These are phyloP conservation scores for Globisporangium lucens DNA, from an alignment of 352 stramenopile species.

Conservation along the genomic window DNA sequence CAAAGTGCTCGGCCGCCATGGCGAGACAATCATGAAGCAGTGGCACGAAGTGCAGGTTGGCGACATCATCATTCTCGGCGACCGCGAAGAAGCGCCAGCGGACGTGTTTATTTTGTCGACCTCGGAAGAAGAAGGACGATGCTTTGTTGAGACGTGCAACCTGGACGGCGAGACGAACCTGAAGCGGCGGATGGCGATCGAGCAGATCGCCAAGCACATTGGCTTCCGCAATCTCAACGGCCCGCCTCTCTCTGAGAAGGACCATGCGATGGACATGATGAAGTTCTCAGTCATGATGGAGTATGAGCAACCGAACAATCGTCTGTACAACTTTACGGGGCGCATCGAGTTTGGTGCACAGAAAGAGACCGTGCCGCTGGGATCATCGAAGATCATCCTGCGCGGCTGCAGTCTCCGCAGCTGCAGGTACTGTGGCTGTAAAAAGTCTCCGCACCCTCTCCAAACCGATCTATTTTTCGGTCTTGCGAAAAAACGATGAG, in stretches of 20 bases:
- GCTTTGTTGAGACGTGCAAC: constrained; percentile 93
- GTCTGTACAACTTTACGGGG: constrained; percentile 68
- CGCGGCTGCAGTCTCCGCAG: constrained; percentile 69
- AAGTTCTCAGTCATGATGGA: constrained; percentile 42
- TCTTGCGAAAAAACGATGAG: too few species aligned
- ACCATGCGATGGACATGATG: constrained; percentile 38
- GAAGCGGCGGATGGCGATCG: constrained; percentile 72
- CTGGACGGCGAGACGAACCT: constrained; percentile 94
- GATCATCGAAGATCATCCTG: constrained; percentile 78
- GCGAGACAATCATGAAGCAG: constrained; percentile 44
- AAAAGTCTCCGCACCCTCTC: too few species aligned
- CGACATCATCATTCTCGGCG: constrained; percentile 47
- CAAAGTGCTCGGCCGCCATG: constrained; percentile 33
- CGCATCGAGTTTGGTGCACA: constrained; percentile 32
- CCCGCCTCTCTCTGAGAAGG: constrained; percentile 29
- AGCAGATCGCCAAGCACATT: constrained; percentile 49
- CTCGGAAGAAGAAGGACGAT: constrained; percentile 70
- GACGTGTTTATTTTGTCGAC: constrained; percentile 73
- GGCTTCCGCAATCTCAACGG: constrained; percentile 64
- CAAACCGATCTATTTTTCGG: too few species aligned
- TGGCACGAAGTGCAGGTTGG: constrained; percentile 82
- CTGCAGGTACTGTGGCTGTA: too few species aligned
- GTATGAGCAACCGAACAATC: constrained; percentile 80
- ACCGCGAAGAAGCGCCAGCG: constrained; percentile 59
- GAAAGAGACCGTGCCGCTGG: constrained; percentile 44